A percentile compares a stretch with the other conserved stretches of the same genome.
Conservation (phyloP, 202 grass and related monocot species). For the Setaria viridis region DNA sequence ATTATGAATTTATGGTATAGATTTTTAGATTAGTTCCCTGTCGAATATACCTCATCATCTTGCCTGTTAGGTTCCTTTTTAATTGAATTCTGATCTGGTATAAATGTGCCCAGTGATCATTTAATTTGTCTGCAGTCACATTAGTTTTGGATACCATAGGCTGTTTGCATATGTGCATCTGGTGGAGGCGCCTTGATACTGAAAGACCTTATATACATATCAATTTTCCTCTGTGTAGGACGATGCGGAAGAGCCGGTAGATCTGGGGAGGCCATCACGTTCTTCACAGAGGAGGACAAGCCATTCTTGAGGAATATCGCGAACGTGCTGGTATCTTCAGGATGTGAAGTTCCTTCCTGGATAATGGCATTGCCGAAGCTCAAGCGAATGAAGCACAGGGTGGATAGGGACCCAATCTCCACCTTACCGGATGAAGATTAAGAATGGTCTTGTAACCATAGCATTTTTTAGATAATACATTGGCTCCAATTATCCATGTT, state of each 20-base stretch:
- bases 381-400: slow-evolving; percentile 79
- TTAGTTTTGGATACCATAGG: no score
- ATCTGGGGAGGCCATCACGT: slow-evolving; percentile 81
- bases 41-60: not conserved
- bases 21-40: not conserved
- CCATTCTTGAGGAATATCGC: slow-evolving; percentile 89
- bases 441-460: not conserved
- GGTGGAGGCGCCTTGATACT: not conserved
- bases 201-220: not conserved
- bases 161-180: slow-evolving; percentile 13
- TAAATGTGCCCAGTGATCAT: not conserved
- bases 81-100: not conserved
- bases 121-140: no score
- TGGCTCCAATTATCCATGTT: not conserved
- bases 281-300: slow-evolving; percentile 92
- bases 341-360: slow-evolving; percentile 91
- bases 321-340: slow-evolving; percentile 82
- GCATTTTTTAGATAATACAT: not conserved
- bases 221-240: slow-evolving; percentile 43
- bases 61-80: not conserved
- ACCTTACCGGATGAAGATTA: slow-evolving; percentile 56
- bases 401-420: slow-evolving; percentile 69
- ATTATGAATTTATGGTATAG: not conserved
- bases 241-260: slow-evolving; percentile 90
- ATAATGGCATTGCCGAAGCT: slow-evolving; percentile 89